Evolutionary conservation across 2,329 filamentous ascomycete species (phyloP).

Genomic region (Aspergillus felis): DNA sequence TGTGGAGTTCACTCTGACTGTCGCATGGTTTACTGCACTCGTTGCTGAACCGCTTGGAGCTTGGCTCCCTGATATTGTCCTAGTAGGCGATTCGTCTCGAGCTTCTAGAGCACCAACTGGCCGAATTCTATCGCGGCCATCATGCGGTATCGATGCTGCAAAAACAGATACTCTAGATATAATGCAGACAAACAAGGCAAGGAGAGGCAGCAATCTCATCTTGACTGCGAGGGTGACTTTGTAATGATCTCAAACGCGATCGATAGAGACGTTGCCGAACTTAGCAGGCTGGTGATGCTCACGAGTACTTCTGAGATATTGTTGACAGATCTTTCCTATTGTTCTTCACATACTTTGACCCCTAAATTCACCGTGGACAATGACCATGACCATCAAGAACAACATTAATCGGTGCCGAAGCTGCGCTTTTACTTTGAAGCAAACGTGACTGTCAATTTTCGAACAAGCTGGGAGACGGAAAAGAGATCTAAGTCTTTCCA

Average conservation of each 20-base stretch:
- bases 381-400: background rate
- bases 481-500: slow-evolving; percentile 6
- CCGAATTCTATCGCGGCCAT: slow-evolving; percentile 4
- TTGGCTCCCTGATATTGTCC: slow-evolving; percentile 10
- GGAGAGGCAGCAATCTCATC: slow-evolving; percentile 12
- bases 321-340: background rate
- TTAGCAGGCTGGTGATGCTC: background rate
- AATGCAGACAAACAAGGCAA: slow-evolving; percentile 12
- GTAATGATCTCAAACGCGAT: background rate
- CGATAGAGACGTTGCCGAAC: background rate
- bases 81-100: slow-evolving; percentile 6
- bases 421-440: background rate
- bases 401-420: background rate
- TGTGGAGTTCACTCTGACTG: slow-evolving; percentile 10
- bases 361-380: background rate
- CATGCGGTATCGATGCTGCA: slow-evolving; percentile 9
- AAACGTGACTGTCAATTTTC: slow-evolving; percentile 13
- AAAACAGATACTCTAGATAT: slow-evolving; percentile 10
- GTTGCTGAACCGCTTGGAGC: slow-evolving; percentile 1
- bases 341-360: slow-evolving; percentile 8
- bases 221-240: background rate
- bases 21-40: slow-evolving; percentile 8
- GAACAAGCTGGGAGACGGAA: background rate
- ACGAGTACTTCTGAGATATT: background rate
- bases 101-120: slow-evolving; percentile 2